phyloP scores from a whole-genome alignment of 345 rosid genomes.

The Hirschfeldia incana region DNA sequence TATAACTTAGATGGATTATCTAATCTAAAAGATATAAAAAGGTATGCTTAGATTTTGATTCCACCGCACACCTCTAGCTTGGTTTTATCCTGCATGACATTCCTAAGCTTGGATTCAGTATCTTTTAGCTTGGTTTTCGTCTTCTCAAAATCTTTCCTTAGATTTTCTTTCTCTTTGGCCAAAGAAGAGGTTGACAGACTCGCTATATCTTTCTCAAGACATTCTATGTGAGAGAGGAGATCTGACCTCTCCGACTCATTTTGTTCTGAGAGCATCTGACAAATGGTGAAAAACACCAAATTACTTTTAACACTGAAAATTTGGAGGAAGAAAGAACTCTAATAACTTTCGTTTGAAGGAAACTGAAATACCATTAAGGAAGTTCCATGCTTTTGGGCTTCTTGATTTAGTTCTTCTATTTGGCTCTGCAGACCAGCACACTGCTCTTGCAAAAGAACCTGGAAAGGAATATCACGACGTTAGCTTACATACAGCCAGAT shows the following conservation, averaged over 20 bases:
- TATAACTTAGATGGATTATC: background rate
- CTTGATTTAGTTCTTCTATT: conserved; percentile 47
- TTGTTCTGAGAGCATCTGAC: conserved; percentile 59
- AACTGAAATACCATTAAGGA: conserved; percentile 47
- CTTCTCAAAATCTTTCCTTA: conserved; percentile 89
- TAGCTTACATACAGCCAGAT: background rate
- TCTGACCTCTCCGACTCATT: conserved; percentile 57
- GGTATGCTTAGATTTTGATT: background rate
- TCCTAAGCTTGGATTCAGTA: conserved; percentile 80
- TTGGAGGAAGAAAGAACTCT: conserved; percentile 12
- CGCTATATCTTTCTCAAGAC: conserved; percentile 71
- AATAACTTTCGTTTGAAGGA: background rate
- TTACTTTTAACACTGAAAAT: background rate
- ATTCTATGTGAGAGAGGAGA: conserved; percentile 56
- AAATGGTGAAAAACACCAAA: conserved; percentile 25
- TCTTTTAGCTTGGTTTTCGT: conserved; percentile 75
- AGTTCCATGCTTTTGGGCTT: conserved; percentile 51
- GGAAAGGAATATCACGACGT: conserved; percentile 31
- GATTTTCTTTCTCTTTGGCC: conserved; percentile 74
- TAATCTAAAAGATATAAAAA: background rate
- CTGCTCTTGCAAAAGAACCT: conserved; percentile 54
- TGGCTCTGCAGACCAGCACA: conserved; percentile 55
- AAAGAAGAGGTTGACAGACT: conserved; percentile 57
- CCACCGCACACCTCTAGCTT: conserved; percentile 72
- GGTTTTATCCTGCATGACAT: conserved; percentile 87